Evolutionary conservation across 805 yeast genomes (phyloP), one percentile per base, ranked within the genome.

Genomic region (Torulaspora quercuum): DNA sequence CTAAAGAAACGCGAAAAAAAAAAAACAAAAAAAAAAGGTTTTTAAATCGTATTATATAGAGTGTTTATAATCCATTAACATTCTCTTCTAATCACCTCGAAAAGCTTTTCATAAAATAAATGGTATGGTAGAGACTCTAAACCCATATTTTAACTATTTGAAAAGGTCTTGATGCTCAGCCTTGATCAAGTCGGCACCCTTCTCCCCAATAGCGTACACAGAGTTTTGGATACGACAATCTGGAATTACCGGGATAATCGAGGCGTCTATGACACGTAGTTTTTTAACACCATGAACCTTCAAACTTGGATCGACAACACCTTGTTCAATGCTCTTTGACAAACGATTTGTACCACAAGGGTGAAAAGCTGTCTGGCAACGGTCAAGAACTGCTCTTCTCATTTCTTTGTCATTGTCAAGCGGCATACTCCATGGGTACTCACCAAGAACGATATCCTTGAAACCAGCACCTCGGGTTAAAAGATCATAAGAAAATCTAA

Each of bases 341-440:
- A 51, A 44, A 32, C 53, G 52, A 35, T 44, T 41, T 17, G 63
- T 58, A 32, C 63, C 63, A 21, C 61, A 55, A 20, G 62, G 62
- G 35, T 58, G 63, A 53, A 55, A 58, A 10, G 59, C 58, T 13
- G 63, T 58, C 35, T 58, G 62, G 15, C 55, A 55, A 28, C 58
- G 50, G 32, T 55, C 55, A 25, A 58, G 47, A 18, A 58, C 61
- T 25, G 55, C 55, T 32, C 48, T 42, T 44, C 50, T 53, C 57
- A 57, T 51, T 35, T 53, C 57, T 36, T 52, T 50, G 32, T 57
- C 63, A 25, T 49, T 42, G 25, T 55, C 53, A 19, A 58, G 53
- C 18, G 55, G 55, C 52, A 55, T 53, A 16, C 55, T 59, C 50
- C 61, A 58, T 12, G 63, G 62, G 37, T 47, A 57, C 33, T 56